Base-by-base conservation (phyloP, 306 rosid genomes). In the Glycine latifolia region DNA sequence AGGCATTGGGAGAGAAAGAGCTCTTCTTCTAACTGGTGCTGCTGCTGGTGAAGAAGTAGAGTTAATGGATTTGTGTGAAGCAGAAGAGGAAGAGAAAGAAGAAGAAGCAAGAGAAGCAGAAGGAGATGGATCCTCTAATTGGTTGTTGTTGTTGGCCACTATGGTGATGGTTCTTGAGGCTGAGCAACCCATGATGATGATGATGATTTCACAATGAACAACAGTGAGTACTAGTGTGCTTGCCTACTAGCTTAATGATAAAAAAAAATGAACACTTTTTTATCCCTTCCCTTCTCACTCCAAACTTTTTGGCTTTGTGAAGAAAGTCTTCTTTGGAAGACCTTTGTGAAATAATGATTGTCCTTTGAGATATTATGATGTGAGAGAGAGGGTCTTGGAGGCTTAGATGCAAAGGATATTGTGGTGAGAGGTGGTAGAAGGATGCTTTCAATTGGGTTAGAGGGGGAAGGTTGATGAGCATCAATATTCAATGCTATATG, bases 101-200 rank as follows among this genome's bases (percentile, higher is more conserved):
- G 31, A 9, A 8, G 87, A 43, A 43, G 60, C 33, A 43, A 26
- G 31, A 26, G 31, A 26, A 26, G 31, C 31, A 26, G 81, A 75
- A 71, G 85, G 77, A 43, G 87, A 77, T 11, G 44, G 77, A 16
- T 85, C 79, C 13, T 84, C 85, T 16, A 26, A 26, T 26, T 31
- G 85, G 47, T 43, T 43, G 80, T 63, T 26, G 70, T 55, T 84
- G 69, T 81, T 84, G 14, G 89, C 39, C 6, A 87, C 87, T 35
- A 84, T 86, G 79, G 90, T 80, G 63, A 55, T 76, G 59, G 91
- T 87, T 89, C 85, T 90, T 72, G 98, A 94, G 69, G 97, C 89
- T 73, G 97, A 90, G 59, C 98, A 94, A 77, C 98, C 98, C 98
- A 94, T 94, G 41, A 37, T 26, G 41, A 37, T 37, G 31, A 37